Base-by-base conservation (phyloP, 345 rosid genomes). In the Eucalyptus curtisii region DNA sequence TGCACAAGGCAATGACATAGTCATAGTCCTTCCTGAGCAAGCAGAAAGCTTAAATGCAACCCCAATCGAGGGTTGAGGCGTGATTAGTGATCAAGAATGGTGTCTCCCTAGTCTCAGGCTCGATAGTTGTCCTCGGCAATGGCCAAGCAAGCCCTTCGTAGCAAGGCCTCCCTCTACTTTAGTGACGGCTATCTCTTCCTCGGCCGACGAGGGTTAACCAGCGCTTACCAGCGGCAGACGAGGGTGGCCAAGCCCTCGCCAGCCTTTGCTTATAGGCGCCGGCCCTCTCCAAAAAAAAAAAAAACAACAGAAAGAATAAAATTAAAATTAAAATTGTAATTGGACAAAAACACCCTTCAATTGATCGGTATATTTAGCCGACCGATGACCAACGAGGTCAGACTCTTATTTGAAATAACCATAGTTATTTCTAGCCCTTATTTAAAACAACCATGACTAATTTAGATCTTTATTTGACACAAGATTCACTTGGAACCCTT, bases 101-200 rank as follows among this genome's bases (percentile, higher is more conserved):
- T 88, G 50, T 88, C 91, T 49, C 92, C 89, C n/a, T 91, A 92
- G 31, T 89, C 89, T 25, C 86, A 85, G 40, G 10, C 24, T 10
- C 25, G 5, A 52, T 52, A 19, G 24, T 52, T 7, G 55, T 52
- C 57, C 57, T 8, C 5, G 1, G 24, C 57, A 19, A 94, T 94
- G 96, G 92, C 91, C 2, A 95, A 94, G 89, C 87, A 86, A 59
- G 24, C 79, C 88, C 25, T 86, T 89, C 82, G 95, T 84, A 92
- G 84, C 88, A 93, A 89, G 87, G 49, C 80, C 12, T 89, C 76
- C 86, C 91, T 87, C 30, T 91, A 90, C 61, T 85, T 94, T 47
- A 86, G 88, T 42, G 96, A 95, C 44, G 92, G 86, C 31, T 94
- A 90, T 89, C 91, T 94, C 87, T 96, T 92, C 90, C 90, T 96